phyloP scores from a whole-genome alignment of 2,329 filamentous ascomycete genomes.

The Penicillium sp. region DNA sequence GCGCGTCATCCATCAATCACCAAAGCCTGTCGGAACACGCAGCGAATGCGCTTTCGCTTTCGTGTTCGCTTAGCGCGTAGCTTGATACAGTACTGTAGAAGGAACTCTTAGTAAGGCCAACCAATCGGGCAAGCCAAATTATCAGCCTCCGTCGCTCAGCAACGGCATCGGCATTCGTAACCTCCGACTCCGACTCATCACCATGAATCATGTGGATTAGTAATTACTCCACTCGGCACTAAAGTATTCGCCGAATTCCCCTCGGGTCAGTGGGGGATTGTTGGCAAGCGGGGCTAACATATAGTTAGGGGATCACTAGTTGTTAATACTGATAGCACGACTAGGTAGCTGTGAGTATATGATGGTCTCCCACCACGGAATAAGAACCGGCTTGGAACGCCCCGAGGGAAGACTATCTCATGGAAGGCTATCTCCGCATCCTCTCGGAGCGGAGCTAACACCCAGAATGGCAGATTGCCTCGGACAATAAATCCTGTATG shows the following conservation, averaged over 20 bases:
- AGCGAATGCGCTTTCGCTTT: conserved; percentile 1
- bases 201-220: background rate
- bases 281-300: too few species aligned
- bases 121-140: background rate
- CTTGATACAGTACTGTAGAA: too few species aligned
- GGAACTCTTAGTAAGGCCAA: background rate
- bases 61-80: conserved; percentile 7
- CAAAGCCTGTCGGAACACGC: background rate
- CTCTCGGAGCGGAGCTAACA: background rate
- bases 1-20: background rate
- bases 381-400: background rate
- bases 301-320: too few species aligned
- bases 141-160: background rate
- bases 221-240: background rate
- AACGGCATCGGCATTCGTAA: conserved; percentile 1
- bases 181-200: background rate
- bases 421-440: background rate
- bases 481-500: too few species aligned
- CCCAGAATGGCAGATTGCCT: background rate
- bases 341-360: too few species aligned
- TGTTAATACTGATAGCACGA: too few species aligned
- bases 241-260: background rate
- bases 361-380: too few species aligned
- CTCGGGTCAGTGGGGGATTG: too few species aligned
- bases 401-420: background rate